A percentile compares a stretch with the other conserved stretches of the same genome.
Evolutionary conservation across 441 rosid genomes (phyloP).

Genomic region (Populus trichocarpa): DNA sequence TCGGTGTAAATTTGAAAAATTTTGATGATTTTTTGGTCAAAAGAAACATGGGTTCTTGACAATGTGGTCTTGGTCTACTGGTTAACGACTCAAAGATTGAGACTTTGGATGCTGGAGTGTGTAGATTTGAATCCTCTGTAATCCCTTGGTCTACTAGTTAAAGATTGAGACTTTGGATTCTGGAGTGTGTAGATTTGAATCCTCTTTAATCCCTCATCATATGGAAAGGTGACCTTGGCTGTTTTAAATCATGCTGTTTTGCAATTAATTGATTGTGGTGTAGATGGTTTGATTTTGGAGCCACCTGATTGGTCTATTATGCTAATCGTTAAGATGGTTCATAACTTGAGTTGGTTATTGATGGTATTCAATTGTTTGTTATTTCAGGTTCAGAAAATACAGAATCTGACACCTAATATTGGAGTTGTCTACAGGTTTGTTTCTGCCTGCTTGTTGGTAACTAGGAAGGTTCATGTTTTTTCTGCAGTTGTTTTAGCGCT

Average conservation of each 20-base stretch:
- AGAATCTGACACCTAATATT: conserved; percentile 79
- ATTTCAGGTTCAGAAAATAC: conserved; percentile 89
- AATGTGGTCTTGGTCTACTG: not conserved
- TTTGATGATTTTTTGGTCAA: no score
- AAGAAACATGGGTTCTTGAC: not conserved
- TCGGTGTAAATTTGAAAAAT: not conserved
- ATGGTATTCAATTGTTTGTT: not conserved
- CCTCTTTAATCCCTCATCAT: not conserved
- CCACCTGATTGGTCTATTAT: not conserved
- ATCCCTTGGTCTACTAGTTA: not conserved
- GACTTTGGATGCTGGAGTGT: not conserved
- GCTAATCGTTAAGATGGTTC: not conserved
- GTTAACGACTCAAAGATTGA: not conserved
- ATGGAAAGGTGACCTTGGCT: not conserved
- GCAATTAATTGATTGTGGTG: not conserved
- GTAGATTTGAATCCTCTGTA: no score
- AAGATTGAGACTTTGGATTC: no score
- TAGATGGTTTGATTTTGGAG: not conserved
- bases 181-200: not conserved
- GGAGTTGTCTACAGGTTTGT: conserved; percentile 97
- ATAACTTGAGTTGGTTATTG: not conserved
- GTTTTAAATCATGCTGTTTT: not conserved
- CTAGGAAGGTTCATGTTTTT: not conserved
- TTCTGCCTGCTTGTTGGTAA: conserved; percentile 11
- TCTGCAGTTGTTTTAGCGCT: not conserved